A percentile compares a stretch with the other conserved stretches of the same genome.
Conservation (phyloP, 73 alveolate species). For the Tetrahymena elliotti region DNA sequence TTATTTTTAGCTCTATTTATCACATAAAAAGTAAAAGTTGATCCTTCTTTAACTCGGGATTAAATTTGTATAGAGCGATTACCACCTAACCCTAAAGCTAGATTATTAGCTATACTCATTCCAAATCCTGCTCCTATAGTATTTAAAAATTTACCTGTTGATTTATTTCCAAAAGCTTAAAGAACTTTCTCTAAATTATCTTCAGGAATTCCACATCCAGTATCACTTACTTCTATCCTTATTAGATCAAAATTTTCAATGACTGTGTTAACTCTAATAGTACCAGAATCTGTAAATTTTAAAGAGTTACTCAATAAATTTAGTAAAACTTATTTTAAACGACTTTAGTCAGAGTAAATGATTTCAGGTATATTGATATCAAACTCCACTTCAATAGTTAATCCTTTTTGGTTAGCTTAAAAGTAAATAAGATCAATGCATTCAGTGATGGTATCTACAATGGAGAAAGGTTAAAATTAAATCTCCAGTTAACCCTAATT, state of each 20-base stretch:
- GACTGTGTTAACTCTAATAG: neutral
- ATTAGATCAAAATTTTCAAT: neutral
- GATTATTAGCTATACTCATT: slow-evolving; percentile 13
- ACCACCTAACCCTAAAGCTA: neutral
- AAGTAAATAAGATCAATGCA: slow-evolving; percentile 11
- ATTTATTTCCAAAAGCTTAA: neutral
- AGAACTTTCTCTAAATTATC: slow-evolving; percentile 20
- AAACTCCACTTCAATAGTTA: neutral
- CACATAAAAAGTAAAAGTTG: neutral
- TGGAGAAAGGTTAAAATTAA: neutral
- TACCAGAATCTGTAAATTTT: slow-evolving; percentile 17
- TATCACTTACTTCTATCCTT: slow-evolving; percentile 28
- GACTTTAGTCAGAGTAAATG: neutral
- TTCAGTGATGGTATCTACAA: slow-evolving; percentile 1
- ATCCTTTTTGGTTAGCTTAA: slow-evolving; percentile 8
- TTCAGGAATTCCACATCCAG: slow-evolving; percentile 27
- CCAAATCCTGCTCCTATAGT: slow-evolving; percentile 33
- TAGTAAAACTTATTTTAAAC: slow-evolving; percentile 16
- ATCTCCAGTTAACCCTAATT: slow-evolving; percentile 25
- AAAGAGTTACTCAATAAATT: slow-evolving; percentile 32
- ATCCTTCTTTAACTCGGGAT: neutral
- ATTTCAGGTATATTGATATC: neutral
- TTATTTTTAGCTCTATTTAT: neutral
- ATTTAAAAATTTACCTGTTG: slow-evolving; percentile 8
- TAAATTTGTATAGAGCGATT: neutral